These are phyloP conservation scores for Haplosporangium sp. DNA, from an alignment of 371 early-diverging fungal species.

Conservation along the genomic window DNA sequence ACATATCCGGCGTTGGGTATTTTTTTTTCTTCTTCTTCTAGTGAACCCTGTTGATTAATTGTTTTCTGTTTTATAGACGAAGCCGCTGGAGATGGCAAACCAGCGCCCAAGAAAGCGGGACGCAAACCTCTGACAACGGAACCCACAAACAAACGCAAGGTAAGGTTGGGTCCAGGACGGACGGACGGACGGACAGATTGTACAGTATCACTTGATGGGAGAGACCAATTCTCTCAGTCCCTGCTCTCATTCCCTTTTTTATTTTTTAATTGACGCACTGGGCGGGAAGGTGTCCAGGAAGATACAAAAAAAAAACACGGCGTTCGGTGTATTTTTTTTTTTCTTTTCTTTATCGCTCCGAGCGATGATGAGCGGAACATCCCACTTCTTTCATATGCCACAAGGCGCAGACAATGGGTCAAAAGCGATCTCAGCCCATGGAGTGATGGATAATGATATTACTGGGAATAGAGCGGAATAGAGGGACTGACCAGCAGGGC, in stretches of 20 bases:
- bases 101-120: conserved; percentile 54
- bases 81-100: conserved; percentile 34
- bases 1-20: background rate
- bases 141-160: conserved; percentile 54
- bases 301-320: background rate
- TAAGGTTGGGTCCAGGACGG: too few relatives aligned
- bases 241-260: too few relatives aligned
- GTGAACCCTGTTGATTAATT: background rate
- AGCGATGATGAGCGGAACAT: background rate
- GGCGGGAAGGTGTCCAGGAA: background rate
- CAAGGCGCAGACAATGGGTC: background rate
- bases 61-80: conserved; percentile 23
- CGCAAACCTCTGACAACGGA: conserved; percentile 53
- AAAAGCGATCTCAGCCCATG: background rate
- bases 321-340: too few relatives aligned
- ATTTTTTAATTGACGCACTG: background rate
- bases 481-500: too few relatives aligned
- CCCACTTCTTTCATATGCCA: background rate
- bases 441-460: too few relatives aligned
- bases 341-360: background rate
- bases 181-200: too few relatives aligned
- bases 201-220: too few relatives aligned
- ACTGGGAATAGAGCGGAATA: too few relatives aligned
- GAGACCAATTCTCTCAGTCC: too few relatives aligned
- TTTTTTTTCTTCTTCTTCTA: background rate